Conservation (phyloP, 805 yeast genomes). For the Metschnikowia noctiluminum region DNA sequence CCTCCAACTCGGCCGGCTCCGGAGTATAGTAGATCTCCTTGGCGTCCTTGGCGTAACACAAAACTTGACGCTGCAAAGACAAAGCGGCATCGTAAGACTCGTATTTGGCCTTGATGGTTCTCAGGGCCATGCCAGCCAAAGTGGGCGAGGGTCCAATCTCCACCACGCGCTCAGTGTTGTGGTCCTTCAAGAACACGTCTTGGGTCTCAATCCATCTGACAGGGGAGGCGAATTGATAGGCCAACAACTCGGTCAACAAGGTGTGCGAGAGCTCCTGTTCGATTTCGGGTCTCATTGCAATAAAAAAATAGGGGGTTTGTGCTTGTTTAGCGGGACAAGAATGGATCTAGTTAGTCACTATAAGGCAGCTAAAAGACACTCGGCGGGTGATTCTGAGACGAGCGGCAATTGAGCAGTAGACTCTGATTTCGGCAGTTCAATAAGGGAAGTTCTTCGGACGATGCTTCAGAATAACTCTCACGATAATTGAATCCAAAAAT, state of each 20-base stretch:
- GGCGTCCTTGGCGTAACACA: slow-evolving; percentile 93
- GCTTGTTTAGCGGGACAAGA: no score
- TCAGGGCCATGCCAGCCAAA: slow-evolving; percentile 96
- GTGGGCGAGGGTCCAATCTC: slow-evolving; percentile 99
- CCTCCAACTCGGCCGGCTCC: slow-evolving; percentile 57
- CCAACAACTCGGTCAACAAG: slow-evolving; percentile 89
- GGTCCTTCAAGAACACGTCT: slow-evolving; percentile 91
- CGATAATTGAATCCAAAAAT: no score
- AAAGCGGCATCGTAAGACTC: slow-evolving; percentile 98
- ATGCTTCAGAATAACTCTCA: not conserved
- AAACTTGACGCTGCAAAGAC: slow-evolving; percentile 87
- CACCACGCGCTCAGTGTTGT: slow-evolving; percentile 94
- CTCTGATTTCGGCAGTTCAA: not conserved
- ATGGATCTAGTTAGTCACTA: no score
- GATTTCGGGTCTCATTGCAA: slow-evolving; percentile 82
- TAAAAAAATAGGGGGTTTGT: not conserved
- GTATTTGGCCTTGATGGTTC: slow-evolving; percentile 92
- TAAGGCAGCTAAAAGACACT: no score
- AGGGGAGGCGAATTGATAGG: slow-evolving; percentile 98
- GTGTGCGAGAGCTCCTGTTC: slow-evolving; percentile 97
- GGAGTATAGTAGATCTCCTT: slow-evolving; percentile 95
- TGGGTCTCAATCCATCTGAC: slow-evolving; percentile 99
- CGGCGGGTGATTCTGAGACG: not conserved
- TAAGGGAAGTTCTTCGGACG: not conserved
- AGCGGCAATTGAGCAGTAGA: not conserved